Evolutionary conservation across 192 early-diverging fungal species (phyloP).

Genomic region (Ambispora gerdemannii): DNA sequence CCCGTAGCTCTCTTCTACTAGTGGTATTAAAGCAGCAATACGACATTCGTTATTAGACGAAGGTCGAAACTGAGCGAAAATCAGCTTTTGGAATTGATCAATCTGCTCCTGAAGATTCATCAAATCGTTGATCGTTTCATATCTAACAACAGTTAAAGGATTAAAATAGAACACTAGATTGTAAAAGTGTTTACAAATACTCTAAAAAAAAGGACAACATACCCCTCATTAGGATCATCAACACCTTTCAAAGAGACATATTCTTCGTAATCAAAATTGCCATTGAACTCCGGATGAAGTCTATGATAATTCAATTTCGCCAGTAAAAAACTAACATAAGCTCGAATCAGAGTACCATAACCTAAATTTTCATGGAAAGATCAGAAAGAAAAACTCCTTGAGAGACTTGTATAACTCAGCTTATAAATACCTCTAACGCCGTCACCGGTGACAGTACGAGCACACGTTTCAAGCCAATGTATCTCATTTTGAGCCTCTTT

Average conservation of each 20-base stretch:
- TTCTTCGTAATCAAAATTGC: constrained; percentile 96
- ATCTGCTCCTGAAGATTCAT: constrained; percentile 89
- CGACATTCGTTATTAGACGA: constrained; percentile 90
- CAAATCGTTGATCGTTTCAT: constrained; percentile 94
- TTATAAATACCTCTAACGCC: constrained; percentile 38
- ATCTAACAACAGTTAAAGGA: constrained; percentile 47
- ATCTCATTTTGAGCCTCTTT: constrained; percentile 80
- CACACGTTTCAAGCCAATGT: constrained; percentile 78
- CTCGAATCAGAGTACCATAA: constrained; percentile 84
- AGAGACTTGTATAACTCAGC: no score
- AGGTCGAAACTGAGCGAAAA: constrained; percentile 80
- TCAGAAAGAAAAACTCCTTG: no score
- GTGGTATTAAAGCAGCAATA: constrained; percentile 92
- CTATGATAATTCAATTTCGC: constrained; percentile 91
- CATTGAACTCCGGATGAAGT: constrained; percentile 88
- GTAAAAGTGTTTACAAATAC: constrained; percentile 2
- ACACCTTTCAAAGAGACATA: constrained; percentile 90
- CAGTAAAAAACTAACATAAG: constrained; percentile 85
- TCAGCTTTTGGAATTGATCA: constrained; percentile 85
- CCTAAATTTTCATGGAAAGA: constrained; percentile 34
- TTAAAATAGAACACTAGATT: not conserved
- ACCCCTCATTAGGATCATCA: constrained; percentile 98
- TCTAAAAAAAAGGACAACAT: no score
- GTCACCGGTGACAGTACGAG: constrained; percentile 49
- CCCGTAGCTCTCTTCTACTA: constrained; percentile 92